Evolutionary conservation across 2,329 filamentous ascomycete species (phyloP).

Genomic region (Pleoardoris graminearum): DNA sequence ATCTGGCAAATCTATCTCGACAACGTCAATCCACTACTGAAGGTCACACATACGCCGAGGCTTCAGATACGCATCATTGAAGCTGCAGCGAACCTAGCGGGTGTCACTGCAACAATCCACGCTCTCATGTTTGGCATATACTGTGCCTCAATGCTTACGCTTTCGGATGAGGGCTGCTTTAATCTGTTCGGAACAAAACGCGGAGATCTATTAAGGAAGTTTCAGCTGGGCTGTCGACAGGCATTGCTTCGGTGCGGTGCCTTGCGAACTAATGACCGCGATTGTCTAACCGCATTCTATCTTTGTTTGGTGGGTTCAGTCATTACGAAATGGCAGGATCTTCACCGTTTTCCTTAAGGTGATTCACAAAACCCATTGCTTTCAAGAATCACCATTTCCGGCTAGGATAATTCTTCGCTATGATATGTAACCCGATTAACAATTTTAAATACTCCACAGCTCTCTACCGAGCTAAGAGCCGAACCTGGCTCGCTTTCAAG

Average conservation of each 20-base stretch:
- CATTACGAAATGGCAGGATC: no score
- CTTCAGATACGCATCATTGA: constrained; percentile 62
- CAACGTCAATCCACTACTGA: constrained; percentile 38
- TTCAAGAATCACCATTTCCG: no score
- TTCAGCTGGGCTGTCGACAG: constrained; percentile 65
- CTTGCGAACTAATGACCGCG: constrained; percentile 59
- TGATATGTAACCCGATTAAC: no score
- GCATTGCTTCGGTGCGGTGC: constrained; percentile 61
- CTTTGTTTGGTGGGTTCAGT: constrained; percentile 56
- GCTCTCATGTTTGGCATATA: constrained; percentile 51
- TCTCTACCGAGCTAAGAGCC: constrained; percentile 56
- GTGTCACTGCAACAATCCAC: constrained; percentile 59
- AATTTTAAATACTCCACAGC: no score
- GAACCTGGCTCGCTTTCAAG: constrained; percentile 56
- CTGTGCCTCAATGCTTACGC: constrained; percentile 48
- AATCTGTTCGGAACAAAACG: constrained; percentile 57
- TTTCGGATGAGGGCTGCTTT: constrained; percentile 60
- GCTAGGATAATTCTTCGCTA: no score
- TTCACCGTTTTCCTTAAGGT: no score
- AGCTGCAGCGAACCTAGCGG: constrained; percentile 59
- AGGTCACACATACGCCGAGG: constrained; percentile 35
- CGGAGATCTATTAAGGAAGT: constrained; percentile 58
- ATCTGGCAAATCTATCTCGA: constrained; percentile 75
- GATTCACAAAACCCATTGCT: no score
- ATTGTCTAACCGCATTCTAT: constrained; percentile 57